Conservation (phyloP, 257 asterid genomes). For the Ilex asprella region DNA sequence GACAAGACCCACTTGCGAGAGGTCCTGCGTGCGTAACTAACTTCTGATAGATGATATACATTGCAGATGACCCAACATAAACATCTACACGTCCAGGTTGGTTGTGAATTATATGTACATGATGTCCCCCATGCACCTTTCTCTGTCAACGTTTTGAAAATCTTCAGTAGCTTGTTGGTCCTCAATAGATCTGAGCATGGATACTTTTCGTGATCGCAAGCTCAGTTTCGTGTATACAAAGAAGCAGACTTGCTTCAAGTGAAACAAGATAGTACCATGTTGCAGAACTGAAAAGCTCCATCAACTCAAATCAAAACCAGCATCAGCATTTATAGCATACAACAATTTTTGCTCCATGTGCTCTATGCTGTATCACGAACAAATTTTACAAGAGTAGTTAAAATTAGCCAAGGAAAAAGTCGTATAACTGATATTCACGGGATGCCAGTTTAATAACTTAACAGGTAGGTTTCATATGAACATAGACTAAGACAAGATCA, state of each 20-base stretch:
- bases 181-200: too few relatives aligned
- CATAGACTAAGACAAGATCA: too few relatives aligned
- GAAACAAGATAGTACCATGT: constrained; percentile 8
- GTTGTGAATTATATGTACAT: not conserved
- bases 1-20: too few relatives aligned
- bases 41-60: too few relatives aligned
- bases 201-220: too few relatives aligned
- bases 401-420: not conserved
- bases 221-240: not conserved
- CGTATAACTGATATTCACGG: too few relatives aligned
- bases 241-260: not conserved
- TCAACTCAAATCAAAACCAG: constrained; percentile 96
- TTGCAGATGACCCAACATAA: not conserved
- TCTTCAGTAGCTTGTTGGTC: not conserved
- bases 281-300: constrained; percentile 8
- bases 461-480: too few relatives aligned
- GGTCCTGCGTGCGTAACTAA: too few relatives aligned
- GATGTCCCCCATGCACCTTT: not conserved
- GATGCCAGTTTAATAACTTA: too few relatives aligned
- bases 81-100: not conserved
- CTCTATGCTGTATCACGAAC: constrained; percentile 56
- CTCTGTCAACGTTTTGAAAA: not conserved
- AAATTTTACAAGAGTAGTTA: constrained; percentile 6
- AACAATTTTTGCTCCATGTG: constrained; percentile 82
- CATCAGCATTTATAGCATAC: constrained; percentile 83